Evolutionary conservation across 352 stramenopile species (phyloP), one percentile per base, ranked within the genome.

Genomic region (Pythium rishiriense): DNA sequence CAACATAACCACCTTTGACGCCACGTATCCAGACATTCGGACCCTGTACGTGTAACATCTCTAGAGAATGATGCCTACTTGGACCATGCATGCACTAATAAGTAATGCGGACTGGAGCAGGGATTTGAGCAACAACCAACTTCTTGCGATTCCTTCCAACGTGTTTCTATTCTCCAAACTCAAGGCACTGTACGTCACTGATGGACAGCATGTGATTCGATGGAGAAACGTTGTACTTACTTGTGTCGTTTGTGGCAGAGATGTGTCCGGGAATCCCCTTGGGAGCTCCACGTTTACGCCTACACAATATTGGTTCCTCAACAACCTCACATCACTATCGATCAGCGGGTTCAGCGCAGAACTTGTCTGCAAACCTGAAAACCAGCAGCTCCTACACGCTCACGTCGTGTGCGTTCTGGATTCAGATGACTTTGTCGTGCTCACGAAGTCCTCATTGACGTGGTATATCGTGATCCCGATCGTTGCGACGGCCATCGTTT

Each of bases 51-150:
- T 52, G 19, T 4, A 7, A 41, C n/a, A n/a, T n/a, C n/a, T n/a
- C n/a, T n/a, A n/a, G n/a, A n/a, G n/a, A n/a, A n/a, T n/a, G n/a
- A n/a, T n/a, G n/a, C n/a, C n/a, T n/a, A n/a, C n/a, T n/a, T n/a
- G n/a, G n/a, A n/a, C n/a, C n/a, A n/a, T n/a, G n/a, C n/a, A n/a
- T n/a, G n/a, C n/a, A n/a, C n/a, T n/a, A n/a, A n/a, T n/a, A n/a
- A n/a, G 5, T 41, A 17, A 41, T 26, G 21, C 15, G n/a, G 6
- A 25, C 4, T 33, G 14, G 14, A 2, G 19, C 31, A 65, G 58
- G 2, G 62, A 69, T 41, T 22, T 69, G 31, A 56, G 47, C 37
- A n/a, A 41, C 8, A 69, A 69, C 25, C 24, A 52, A 7, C 37
- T 69, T 6, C 21, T 21, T 3, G 47, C 52, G n/a, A 64, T 69